Conservation (phyloP, 495 filamentous ascomycete genomes). For the Amniculicola lignicola region DNA sequence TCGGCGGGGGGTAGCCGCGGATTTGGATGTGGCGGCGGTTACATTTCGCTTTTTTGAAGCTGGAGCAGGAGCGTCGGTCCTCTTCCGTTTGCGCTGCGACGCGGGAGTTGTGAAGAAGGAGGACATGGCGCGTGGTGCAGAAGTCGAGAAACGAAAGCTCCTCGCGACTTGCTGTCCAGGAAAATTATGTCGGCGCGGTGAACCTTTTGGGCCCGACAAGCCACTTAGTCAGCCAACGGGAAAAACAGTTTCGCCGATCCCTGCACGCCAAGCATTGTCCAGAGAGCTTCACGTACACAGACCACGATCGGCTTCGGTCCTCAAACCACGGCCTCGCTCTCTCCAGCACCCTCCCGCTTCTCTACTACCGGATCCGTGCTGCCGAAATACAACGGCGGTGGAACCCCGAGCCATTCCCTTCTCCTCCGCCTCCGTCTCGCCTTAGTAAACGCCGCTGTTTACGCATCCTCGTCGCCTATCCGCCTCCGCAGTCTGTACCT, state of each 20-base stretch:
- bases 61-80: conserved; percentile 28
- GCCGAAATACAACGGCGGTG: neutral
- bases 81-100: conserved; percentile 45
- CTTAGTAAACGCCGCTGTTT: conserved; percentile 10
- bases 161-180: neutral
- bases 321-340: neutral
- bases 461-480: conserved; percentile 20
- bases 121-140: conserved; percentile 35
- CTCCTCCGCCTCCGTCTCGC: no score
- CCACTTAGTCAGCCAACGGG: no score
- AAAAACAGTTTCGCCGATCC: no score
- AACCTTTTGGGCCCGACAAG: conserved; percentile 12
- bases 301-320: no score
- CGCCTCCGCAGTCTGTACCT: conserved; percentile 20
- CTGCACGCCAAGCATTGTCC: neutral
- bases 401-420: no score
- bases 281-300: conserved; percentile 14
- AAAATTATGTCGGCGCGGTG: conserved; percentile 24
- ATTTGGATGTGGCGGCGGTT: conserved; percentile 11
- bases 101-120: conserved; percentile 46
- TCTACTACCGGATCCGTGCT: no score
- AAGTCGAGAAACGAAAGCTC: neutral
- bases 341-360: no score
- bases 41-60: conserved; percentile 32
- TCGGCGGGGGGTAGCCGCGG: conserved; percentile 26